phyloP scores from a whole-genome alignment of 306 rosid species.

The Gynostemma pentaphyllum region DNA sequence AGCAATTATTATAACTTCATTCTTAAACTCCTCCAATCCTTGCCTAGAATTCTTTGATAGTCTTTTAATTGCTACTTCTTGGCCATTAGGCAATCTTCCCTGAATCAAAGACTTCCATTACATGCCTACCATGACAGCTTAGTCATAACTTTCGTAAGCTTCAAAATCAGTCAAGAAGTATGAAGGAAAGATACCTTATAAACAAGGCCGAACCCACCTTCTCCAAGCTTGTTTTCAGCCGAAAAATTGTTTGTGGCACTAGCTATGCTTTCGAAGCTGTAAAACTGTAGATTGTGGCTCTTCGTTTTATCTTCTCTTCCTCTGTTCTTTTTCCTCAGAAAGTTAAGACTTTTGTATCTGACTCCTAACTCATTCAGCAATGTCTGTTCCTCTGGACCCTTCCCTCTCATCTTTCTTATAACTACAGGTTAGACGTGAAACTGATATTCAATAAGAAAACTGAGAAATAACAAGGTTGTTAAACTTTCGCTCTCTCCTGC shows the following conservation, averaged over 20 bases:
- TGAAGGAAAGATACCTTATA: constrained; percentile 23
- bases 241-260: constrained; percentile 24
- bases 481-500: too few relatives aligned
- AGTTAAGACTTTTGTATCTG: background rate
- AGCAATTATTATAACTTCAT: constrained; percentile 22
- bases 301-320: background rate
- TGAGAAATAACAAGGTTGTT: too few relatives aligned
- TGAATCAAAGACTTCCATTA: too few relatives aligned
- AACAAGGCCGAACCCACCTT: constrained; percentile 23
- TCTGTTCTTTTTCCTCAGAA: background rate
- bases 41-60: constrained; percentile 25
- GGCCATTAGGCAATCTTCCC: constrained; percentile 19
- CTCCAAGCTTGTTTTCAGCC: constrained; percentile 5
- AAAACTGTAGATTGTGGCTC: constrained; percentile 10
- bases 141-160: too few relatives aligned
- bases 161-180: too few relatives aligned
- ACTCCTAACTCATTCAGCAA: background rate
- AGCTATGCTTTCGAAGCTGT: constrained; percentile 11
- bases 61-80: constrained; percentile 31
- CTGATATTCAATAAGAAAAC: too few relatives aligned
- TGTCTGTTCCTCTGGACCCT: too few relatives aligned
- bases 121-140: too few relatives aligned
- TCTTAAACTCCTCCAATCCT: constrained; percentile 1
- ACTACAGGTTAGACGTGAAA: background rate
- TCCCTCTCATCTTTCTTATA: background rate